These are phyloP conservation scores for Cornus kousa DNA, from an alignment of 148 eudicot genomes.

Conservation along the genomic window DNA sequence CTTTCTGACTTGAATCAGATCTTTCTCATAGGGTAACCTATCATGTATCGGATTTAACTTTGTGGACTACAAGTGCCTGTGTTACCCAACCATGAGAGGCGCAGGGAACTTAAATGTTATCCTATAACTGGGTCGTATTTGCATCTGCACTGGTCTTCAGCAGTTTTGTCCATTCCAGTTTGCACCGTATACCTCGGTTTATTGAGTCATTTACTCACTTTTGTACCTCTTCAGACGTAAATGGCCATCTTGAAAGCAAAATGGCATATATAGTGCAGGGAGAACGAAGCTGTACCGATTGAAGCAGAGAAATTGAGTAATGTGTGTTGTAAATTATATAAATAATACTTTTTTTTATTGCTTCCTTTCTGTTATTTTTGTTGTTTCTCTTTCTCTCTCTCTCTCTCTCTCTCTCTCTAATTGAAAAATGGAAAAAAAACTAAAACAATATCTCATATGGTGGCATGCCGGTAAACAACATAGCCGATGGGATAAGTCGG, in stretches of 20 bases:
- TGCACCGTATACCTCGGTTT: background rate
- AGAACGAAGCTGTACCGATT: background rate
- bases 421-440: no score
- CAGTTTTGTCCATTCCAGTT: background rate
- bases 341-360: no score
- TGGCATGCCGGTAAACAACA: background rate
- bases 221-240: background rate
- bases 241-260: background rate
- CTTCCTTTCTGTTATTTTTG: background rate
- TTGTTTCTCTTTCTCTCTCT: background rate
- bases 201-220: background rate
- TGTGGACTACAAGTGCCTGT: background rate
- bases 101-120: background rate
- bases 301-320: background rate
- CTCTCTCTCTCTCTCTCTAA: no score
- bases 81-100: background rate
- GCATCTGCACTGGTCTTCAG: background rate
- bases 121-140: background rate
- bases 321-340: background rate
- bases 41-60: background rate
- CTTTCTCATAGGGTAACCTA: background rate
- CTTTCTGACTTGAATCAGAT: background rate
- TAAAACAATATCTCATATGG: background rate
- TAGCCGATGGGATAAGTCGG: no score
- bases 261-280: background rate